Evolutionary conservation across 2,329 filamentous ascomycete genomes (phyloP).

Genomic region (Botrytis galanthina): DNA sequence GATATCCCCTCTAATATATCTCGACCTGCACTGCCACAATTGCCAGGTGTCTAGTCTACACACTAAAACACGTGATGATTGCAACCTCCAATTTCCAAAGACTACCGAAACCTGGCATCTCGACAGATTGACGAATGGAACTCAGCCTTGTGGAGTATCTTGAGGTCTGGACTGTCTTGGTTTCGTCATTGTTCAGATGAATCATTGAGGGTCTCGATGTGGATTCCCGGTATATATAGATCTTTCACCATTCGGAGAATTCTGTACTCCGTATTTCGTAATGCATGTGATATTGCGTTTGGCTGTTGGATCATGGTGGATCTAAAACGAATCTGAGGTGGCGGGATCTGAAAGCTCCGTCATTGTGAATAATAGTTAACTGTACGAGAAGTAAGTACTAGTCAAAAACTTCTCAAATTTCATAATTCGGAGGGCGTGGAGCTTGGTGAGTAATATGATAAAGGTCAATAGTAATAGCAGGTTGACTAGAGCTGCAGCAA

Average conservation of each 20-base stretch:
- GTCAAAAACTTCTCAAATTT: neutral
- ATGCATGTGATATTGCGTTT: neutral
- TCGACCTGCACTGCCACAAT: neutral
- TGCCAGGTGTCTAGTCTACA: neutral
- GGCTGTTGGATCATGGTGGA: neutral
- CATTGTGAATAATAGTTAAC: neutral
- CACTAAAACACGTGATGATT: neutral
- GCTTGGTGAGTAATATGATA: neutral
- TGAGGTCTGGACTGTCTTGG: neutral
- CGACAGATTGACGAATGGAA: neutral
- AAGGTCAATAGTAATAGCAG: neutral
- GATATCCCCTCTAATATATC: constrained; percentile 1
- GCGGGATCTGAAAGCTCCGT: neutral
- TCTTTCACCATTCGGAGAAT: neutral
- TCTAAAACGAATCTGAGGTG: neutral
- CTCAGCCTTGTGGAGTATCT: neutral
- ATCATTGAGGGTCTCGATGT: neutral
- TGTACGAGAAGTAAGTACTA: neutral
- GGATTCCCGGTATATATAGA: neutral
- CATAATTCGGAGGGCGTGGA: neutral
- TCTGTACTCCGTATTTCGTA: neutral
- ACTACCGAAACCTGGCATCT: neutral
- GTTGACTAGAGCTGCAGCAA: neutral
- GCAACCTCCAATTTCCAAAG: neutral
- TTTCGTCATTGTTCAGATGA: constrained; percentile 7